Evolutionary conservation across 139 green algal species (phyloP).

Genomic region (Tetradesmus lagerheimii): DNA sequence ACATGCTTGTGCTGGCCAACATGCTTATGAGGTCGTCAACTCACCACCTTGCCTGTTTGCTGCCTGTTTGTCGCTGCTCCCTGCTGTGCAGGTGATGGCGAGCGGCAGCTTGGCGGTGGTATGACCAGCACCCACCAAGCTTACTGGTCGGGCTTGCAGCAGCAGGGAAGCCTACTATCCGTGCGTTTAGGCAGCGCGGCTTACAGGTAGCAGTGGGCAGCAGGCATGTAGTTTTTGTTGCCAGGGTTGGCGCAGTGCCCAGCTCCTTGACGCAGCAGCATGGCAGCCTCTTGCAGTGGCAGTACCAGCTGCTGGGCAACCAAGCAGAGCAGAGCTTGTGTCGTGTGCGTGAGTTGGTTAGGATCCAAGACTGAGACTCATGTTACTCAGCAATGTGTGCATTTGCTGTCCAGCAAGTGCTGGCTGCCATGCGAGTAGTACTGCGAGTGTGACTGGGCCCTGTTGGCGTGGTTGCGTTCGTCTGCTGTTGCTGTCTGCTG

Average conservation of each 20-base stretch:
- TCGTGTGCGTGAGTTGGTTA: background rate
- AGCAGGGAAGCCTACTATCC: background rate
- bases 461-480: no score
- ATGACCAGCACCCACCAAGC: background rate
- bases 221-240: background rate
- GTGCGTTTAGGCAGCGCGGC: background rate
- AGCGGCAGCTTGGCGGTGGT: slow-evolving; percentile 20
- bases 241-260: background rate
- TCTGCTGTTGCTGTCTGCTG: background rate
- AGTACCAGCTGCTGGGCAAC: background rate
- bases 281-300: background rate
- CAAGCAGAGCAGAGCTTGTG: background rate
- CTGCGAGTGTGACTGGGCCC: background rate
- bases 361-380: background rate
- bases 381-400: background rate
- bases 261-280: background rate
- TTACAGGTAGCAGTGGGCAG: background rate
- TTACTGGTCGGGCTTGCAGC: background rate
- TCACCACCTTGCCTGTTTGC: background rate
- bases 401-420: no score
- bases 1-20: background rate
- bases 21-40: background rate
- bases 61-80: background rate
- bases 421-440: background rate
- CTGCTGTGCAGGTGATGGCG: slow-evolving; percentile 21